Evolutionary conservation across 805 yeast genomes (phyloP).

Genomic region (Schizosaccharomyces octosporus): DNA sequence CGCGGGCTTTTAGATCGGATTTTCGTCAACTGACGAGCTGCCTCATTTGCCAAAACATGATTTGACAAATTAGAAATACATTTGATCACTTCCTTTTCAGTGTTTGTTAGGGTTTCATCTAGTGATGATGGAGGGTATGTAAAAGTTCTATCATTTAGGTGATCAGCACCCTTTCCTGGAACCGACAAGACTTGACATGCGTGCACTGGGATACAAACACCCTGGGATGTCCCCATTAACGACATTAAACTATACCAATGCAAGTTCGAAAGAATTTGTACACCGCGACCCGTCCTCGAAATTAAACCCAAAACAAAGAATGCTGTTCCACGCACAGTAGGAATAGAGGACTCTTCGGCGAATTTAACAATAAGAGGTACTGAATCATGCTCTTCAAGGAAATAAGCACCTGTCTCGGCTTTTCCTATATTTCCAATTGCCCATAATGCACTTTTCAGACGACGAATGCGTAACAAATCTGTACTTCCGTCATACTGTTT

Average conservation of each 20-base stretch:
- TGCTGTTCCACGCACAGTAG: conserved; percentile 52
- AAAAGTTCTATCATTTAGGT: neutral
- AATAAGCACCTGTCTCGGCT: conserved; percentile 38
- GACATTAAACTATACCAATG: conserved; percentile 40
- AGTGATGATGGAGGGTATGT: neutral
- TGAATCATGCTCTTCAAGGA: conserved; percentile 27
- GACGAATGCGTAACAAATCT: conserved; percentile 18
- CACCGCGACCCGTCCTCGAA: conserved; percentile 49
- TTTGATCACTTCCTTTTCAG: neutral
- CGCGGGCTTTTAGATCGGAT: neutral
- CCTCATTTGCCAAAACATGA: neutral
- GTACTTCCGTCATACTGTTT: conserved; percentile 9
- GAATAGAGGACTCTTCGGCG: conserved; percentile 22
- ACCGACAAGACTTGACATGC: conserved; percentile 3
- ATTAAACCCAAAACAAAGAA: conserved; percentile 56
- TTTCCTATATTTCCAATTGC: conserved; percentile 65
- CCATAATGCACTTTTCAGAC: conserved; percentile 62
- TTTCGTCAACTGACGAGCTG: neutral
- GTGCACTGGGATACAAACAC: conserved; percentile 6
- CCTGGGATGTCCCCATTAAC: conserved; percentile 18
- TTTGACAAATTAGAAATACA: neutral
- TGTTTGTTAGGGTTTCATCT: neutral
- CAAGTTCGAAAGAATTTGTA: conserved; percentile 59
- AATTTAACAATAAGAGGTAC: conserved; percentile 30
- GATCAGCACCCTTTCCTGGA: neutral